Conservation (phyloP, 805 yeast species). For the Wickerhamomyces alni region DNA sequence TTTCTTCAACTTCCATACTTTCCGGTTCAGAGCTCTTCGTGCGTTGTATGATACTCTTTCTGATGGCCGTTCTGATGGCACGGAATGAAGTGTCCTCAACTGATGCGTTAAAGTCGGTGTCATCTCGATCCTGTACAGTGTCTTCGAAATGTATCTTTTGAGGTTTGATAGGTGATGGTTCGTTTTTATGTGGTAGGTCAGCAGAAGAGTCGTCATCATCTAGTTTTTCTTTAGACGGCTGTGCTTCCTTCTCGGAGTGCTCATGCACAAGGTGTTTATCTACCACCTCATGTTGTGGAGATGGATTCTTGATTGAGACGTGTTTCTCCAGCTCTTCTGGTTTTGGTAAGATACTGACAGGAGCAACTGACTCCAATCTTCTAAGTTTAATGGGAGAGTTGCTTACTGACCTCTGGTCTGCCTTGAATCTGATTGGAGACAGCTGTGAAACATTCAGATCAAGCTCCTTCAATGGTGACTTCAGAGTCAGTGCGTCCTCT, state of each 20-base stretch:
- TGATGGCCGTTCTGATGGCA: conserved; percentile 40
- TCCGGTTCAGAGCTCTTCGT: conserved; percentile 7
- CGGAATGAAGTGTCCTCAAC: conserved; percentile 36
- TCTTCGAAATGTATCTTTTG: background rate
- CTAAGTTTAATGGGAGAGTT: too few relatives aligned
- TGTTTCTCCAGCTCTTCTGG: background rate
- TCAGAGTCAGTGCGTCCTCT: conserved; percentile 13
- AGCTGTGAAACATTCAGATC: conserved; percentile 12
- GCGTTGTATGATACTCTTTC: conserved; percentile 38
- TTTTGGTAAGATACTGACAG: background rate
- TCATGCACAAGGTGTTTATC: too few relatives aligned
- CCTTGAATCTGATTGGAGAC: conserved; percentile 17
- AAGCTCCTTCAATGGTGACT: conserved; percentile 17
- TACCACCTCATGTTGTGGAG: background rate
- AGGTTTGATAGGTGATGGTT: background rate
- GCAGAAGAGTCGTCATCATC: background rate
- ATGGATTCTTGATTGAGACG: background rate
- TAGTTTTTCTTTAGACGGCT: too few relatives aligned
- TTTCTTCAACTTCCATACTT: conserved; percentile 6
- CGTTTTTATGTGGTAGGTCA: background rate
- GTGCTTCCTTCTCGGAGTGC: too few relatives aligned
- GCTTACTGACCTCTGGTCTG: background rate
- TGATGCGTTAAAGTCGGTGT: conserved; percentile 14
- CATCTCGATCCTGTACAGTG: conserved; percentile 3
- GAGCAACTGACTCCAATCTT: too few relatives aligned